Conservation (phyloP, 176 grass and related monocot genomes). For the Alloteropsis semialata region DNA sequence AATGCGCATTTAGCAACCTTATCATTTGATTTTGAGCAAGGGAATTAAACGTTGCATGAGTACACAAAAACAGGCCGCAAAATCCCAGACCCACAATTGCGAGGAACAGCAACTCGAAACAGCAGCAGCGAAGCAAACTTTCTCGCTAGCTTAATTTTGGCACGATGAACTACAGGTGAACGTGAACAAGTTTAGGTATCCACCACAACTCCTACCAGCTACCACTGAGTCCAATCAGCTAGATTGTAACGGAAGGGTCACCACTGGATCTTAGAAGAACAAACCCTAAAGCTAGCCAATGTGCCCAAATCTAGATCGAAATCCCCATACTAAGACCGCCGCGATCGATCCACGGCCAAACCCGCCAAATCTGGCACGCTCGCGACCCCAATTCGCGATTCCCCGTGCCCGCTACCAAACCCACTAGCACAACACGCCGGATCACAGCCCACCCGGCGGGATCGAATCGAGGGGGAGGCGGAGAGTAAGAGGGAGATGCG, state of each 20-base stretch:
- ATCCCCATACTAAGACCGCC: background rate
- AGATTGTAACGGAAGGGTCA: background rate
- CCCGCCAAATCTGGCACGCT: background rate
- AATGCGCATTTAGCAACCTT: no score
- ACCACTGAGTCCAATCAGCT: background rate
- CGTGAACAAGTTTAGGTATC: background rate
- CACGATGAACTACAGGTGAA: background rate
- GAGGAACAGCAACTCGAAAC: background rate
- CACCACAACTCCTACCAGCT: background rate
- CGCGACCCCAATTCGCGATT: background rate
- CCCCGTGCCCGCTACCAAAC: background rate
- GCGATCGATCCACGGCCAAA: conserved; percentile 30
- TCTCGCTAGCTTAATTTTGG: background rate
- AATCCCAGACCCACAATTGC: background rate
- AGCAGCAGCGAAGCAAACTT: background rate
- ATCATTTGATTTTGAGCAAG: background rate
- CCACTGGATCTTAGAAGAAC: background rate
- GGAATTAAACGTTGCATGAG: background rate
- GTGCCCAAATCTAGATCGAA: conserved; percentile 21
- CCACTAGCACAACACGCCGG: background rate
- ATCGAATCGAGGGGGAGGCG: background rate
- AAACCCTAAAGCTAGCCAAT: background rate
- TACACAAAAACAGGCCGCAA: background rate
- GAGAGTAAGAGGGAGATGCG: background rate
- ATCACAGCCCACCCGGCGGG: background rate